Base-by-base conservation (phyloP, 768 basidiomycete species). In the Butyriboletus loyo region DNA sequence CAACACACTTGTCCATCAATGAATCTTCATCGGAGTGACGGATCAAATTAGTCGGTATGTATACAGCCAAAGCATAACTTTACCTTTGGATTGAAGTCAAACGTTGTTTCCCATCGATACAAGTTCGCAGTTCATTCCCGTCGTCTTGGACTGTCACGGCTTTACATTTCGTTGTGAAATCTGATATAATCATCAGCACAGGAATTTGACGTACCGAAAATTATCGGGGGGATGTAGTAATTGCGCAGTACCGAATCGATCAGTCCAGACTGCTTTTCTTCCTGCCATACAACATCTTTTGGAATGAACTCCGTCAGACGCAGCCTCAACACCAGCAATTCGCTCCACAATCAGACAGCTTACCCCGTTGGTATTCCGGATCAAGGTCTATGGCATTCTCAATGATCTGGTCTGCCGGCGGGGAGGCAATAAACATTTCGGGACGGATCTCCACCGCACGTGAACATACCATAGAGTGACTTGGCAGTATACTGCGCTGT, bases 61-160 rank as follows among this genome's bases (percentile, higher is more conserved):
- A 11, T 21, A 25, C 19, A 34, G 6, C 1, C 3, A n/a, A 37
- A 31, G 39, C 54, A 38, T 3, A 27, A 24, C 10, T 14, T 49
- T 57, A 86, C 85, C 77, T 74, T 55, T 76, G 73, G 25, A 87
- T 80, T 0, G 86, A 86, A 0, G 86, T 86, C 54, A 87, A 63
- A 30, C 86, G 74, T 56, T 87, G 86, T 62, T 87, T 87, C n/a
- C 86, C 86, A 55, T 87, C 87, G 14, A 86, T 85, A 54, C 85
- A 87, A 0, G 74, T 74, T 21, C 79, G 74, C 19, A 61, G 59
- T 55, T 81, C 79, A 7, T 62, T 65, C 4, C 76, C 78, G 31
- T 81, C 74, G 3, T 73, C 67, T 17, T 66, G 60, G 4, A 54
- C 46, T 0, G 65, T 69, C 6, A 77, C 74, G 32, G 76, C 79